Conservation (phyloP, 352 stramenopile species). For the Halophytophthora polymorphica region DNA sequence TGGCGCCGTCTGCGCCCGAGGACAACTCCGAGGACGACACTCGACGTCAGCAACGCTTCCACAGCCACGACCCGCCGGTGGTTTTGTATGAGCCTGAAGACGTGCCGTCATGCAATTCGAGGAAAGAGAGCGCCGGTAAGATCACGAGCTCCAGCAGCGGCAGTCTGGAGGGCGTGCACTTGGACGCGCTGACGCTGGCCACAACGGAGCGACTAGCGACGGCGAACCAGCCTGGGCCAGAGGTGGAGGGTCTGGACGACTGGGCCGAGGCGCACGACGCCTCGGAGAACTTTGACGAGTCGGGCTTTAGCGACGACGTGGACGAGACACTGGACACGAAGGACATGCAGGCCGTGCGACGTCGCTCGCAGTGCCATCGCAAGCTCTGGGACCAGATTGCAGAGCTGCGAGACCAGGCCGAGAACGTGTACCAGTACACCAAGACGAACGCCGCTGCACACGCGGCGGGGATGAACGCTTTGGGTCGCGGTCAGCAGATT, state of each 20-base stretch:
- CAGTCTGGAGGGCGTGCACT: conserved; percentile 19
- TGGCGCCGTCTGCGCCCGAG: too few relatives aligned
- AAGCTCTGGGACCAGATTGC: conserved; percentile 50
- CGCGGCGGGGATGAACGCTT: conserved; percentile 17
- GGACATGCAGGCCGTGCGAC: conserved; percentile 38
- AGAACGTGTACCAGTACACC: conserved; percentile 51
- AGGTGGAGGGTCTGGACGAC: conserved; percentile 14
- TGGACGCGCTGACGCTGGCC: conserved; percentile 7
- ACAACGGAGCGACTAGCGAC: neutral
- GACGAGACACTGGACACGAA: conserved; percentile 38
- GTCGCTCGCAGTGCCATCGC: conserved; percentile 21
- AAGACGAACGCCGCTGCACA: conserved; percentile 40
- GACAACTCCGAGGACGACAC: conserved; percentile 12
- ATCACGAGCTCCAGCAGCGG: conserved; percentile 32
- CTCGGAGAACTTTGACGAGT: conserved; percentile 34
- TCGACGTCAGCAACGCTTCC: neutral
- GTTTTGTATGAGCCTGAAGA: conserved; percentile 22
- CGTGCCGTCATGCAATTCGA: conserved; percentile 10
- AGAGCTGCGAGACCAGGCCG: conserved; percentile 36
- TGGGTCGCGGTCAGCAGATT: conserved; percentile 1
- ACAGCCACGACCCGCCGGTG: conserved; percentile 9
- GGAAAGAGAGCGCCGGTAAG: conserved; percentile 32
- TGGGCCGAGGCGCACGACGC: conserved; percentile 18
- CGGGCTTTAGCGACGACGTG: conserved; percentile 32
- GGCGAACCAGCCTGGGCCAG: conserved; percentile 15